Evolutionary conservation across 805 yeast genomes (phyloP).

Genomic region (Pichia nanzhaoensis): DNA sequence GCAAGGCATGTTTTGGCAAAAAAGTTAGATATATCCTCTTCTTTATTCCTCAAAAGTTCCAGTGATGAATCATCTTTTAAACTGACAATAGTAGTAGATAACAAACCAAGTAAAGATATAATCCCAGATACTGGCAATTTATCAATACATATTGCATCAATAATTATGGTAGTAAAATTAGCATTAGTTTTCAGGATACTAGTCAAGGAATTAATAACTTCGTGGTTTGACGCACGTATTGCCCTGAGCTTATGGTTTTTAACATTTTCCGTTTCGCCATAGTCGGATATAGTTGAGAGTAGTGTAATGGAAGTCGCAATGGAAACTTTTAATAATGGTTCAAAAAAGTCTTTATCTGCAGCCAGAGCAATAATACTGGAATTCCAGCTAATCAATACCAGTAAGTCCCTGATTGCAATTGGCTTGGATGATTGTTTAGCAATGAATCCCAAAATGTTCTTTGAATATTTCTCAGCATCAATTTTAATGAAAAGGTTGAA

Average conservation of each 20-base stretch:
- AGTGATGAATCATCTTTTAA: background rate
- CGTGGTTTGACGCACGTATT: conserved; percentile 30
- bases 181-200: conserved; percentile 18
- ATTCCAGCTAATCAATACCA: conserved; percentile 55
- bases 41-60: conserved; percentile 13
- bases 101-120: conserved; percentile 19
- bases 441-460: conserved; percentile 36
- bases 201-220: conserved; percentile 22
- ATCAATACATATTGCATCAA: conserved; percentile 13
- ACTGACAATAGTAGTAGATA: conserved; percentile 9
- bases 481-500: conserved; percentile 32
- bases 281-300: conserved; percentile 25
- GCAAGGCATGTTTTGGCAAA: conserved; percentile 33
- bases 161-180: background rate
- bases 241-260: conserved; percentile 36
- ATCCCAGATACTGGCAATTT: conserved; percentile 20
- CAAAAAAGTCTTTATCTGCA: conserved; percentile 19
- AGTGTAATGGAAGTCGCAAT: conserved; percentile 33
- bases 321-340: conserved; percentile 16
- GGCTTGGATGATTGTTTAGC: conserved; percentile 26
- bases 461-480: conserved; percentile 24
- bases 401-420: conserved; percentile 49
- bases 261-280: conserved; percentile 21
- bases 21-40: conserved; percentile 21
- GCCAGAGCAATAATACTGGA: conserved; percentile 31